phyloP scores from a whole-genome alignment of 176 grass and related monocot genomes.

The Coix lacrymajobi region DNA sequence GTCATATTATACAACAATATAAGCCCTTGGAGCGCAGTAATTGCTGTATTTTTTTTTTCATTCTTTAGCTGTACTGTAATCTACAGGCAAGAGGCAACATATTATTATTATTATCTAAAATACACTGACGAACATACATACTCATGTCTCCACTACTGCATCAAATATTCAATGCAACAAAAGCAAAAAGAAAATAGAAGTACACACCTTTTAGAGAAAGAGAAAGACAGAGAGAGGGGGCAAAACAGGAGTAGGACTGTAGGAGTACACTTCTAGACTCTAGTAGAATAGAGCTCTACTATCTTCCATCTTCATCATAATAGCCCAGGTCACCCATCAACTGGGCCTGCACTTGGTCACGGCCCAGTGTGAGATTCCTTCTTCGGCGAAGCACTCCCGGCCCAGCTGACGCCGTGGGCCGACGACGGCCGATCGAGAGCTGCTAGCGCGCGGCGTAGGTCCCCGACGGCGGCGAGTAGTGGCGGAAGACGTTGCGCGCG shows the following conservation, averaged over 20 bases:
- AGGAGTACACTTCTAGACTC: not conserved
- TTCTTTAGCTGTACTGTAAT: not conserved
- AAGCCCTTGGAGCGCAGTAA: not conserved
- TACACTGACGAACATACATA: not conserved
- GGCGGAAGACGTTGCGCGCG: conserved; percentile 68
- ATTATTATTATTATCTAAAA: not conserved
- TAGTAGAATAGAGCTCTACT: not conserved
- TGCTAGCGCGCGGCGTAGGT: not conserved
- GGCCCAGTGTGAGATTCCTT: not conserved
- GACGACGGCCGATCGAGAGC: not conserved
- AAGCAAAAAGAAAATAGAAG: not conserved
- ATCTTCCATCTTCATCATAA: not conserved
- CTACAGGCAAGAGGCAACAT: not conserved
- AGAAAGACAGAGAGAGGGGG: not conserved
- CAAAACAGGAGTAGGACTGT: not conserved
- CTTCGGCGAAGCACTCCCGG: not conserved
- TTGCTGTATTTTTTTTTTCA: not conserved
- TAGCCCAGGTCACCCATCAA: not conserved
- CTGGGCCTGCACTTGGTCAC: not conserved
- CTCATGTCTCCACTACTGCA: not conserved
- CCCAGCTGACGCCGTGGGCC: not conserved
- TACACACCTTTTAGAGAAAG: not conserved
- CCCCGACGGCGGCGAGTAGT: conserved; percentile 27
- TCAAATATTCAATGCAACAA: not conserved
- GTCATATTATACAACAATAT: too few relatives aligned